Evolutionary conservation across 1,139 yeast genomes (phyloP), one percentile per base, ranked within the genome.

Genomic region (Pichia cactophila): DNA sequence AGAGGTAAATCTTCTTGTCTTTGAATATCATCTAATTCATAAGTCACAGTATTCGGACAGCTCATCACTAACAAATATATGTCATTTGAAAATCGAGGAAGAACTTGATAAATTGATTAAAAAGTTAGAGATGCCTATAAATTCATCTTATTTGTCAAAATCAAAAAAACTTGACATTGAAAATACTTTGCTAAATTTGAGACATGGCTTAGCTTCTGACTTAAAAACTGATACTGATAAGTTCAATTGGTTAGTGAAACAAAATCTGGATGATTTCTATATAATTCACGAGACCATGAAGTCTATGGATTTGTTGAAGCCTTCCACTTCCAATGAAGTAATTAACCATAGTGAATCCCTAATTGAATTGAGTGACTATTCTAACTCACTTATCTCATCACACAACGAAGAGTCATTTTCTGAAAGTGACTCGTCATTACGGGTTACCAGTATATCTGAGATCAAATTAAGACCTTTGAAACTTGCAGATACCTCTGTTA

Each of bases 251-350:
- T 40, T 56, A 7, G 60, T 61, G 33, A 53, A 46, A 14, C 58
- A 61, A 33, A 61, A 61, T 41, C 38, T 62, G 12, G 55, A 60
- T 16, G 64, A 61, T 31, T 62, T 62, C 43, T 50, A 56, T 33
- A 42, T 58, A 14, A 58, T 61, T 16, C 60, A 59, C 45, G 58
- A 58, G 35, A 52, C 63, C 1, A 50, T 60, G 47, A 58, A 58
- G 29, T 52, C 59, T 10, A 46, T 45, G n/a, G 12, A 38, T 49
- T 33, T 35, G 42, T 33, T 50, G 48, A 39, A 12, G 10, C 12
- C 12, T 31, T 14, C 14, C 9, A 31, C 11, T 31, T 31, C 35
- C n/a, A 31, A 31, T 10, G 35, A 31, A 10, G 10, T 14, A 12
- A 31, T 12, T 5, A 31, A 31, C 35, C n/a, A 31, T 10, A 45